A percentile compares a stretch with the other conserved stretches of the same genome.
phyloP scores from a whole-genome alignment of 2,329 filamentous ascomycete species.

The Aspergillus fumigatus region DNA sequence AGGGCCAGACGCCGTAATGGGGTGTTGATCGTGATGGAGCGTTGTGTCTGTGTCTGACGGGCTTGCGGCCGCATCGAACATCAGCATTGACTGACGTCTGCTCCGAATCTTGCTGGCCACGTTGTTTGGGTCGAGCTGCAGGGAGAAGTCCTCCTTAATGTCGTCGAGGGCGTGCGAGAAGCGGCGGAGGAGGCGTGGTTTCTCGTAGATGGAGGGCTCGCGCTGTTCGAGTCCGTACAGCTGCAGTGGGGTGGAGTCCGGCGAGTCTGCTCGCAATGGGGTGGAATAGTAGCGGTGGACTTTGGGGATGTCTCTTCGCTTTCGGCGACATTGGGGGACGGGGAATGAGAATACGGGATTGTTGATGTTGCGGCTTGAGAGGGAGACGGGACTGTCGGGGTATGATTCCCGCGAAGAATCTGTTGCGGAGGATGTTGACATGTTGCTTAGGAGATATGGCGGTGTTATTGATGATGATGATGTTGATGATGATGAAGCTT shows the following conservation, averaged over 20 bases:
- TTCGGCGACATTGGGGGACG: slow-evolving; percentile 18
- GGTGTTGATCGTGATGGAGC: background rate
- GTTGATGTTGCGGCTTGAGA: slow-evolving; percentile 15
- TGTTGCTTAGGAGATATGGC: slow-evolving; percentile 3
- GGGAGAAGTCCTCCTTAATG: slow-evolving; percentile 30
- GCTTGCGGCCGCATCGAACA: slow-evolving; percentile 7
- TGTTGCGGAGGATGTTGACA: slow-evolving; percentile 24
- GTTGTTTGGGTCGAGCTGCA: slow-evolving; percentile 19
- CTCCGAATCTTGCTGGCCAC: slow-evolving; percentile 21
- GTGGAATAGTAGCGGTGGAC: slow-evolving; percentile 32
- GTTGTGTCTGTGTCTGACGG: background rate
- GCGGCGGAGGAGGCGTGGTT: slow-evolving; percentile 25
- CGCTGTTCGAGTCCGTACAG: slow-evolving; percentile 32
- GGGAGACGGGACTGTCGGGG: slow-evolving; percentile 19
- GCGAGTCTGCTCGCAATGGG: slow-evolving; percentile 23
- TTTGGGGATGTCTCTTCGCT: slow-evolving; percentile 16
- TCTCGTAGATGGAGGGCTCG: slow-evolving; percentile 27
- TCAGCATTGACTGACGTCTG: slow-evolving; percentile 24
- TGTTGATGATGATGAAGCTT: background rate
- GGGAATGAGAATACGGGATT: slow-evolving; percentile 21
- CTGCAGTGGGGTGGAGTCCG: slow-evolving; percentile 29
- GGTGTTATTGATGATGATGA: no score
- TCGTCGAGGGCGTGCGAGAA: slow-evolving; percentile 35
- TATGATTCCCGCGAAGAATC: slow-evolving; percentile 24
- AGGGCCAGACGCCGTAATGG: slow-evolving; percentile 10